Evolutionary conservation across 345 rosid genomes (phyloP).

Genomic region (Cochlearia excelsa): DNA sequence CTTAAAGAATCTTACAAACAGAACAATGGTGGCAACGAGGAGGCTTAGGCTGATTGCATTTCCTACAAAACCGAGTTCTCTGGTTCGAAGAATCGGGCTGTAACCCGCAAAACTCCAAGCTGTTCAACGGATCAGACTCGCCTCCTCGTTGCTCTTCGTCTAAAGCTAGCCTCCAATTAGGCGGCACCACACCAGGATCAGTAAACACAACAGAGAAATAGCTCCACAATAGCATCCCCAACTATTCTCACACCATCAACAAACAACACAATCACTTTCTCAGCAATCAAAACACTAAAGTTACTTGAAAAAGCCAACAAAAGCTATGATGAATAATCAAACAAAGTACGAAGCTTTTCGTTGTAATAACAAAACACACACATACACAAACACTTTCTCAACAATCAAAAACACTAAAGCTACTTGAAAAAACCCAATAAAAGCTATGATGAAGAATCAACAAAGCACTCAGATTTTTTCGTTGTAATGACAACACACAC

Average conservation of each 20-base stretch:
- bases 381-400: no score
- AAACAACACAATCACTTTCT: conserved; percentile 7
- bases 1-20: conserved; percentile 63
- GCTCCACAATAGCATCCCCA: conserved; percentile 93
- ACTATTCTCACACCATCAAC: conserved; percentile 39
- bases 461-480: no score
- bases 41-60: conserved; percentile 87
- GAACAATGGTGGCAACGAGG: conserved; percentile 98
- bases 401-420: no score
- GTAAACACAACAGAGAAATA: conserved; percentile 93
- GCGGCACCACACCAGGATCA: conserved; percentile 91
- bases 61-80: conserved; percentile 74
- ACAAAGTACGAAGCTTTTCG: neutral
- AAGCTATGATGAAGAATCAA: no score
- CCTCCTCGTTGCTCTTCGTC: conserved; percentile 80
- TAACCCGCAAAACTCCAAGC: conserved; percentile 51
- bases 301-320: neutral
- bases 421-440: no score
- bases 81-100: conserved; percentile 58
- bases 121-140: conserved; percentile 71
- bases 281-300: conserved; percentile 11
- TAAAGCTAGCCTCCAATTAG: conserved; percentile 69
- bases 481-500: no score
- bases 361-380: no score
- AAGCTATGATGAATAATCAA: neutral